A percentile compares a stretch with the other conserved stretches of the same genome.
phyloP scores from a whole-genome alignment of 1,139 yeast species.

The Suhomyces wounanorum region DNA sequence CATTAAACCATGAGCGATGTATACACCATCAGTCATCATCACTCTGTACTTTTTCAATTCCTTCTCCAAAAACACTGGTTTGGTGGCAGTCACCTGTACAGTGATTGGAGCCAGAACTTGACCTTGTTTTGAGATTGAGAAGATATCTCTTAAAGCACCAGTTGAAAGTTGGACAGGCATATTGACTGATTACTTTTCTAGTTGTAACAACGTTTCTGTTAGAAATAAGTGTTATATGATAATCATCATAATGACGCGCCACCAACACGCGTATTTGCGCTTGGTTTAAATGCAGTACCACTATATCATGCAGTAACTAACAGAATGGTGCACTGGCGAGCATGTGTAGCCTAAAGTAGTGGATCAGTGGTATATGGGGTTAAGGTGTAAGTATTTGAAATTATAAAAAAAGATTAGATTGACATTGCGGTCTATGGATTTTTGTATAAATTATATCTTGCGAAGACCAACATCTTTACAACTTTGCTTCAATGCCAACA shows the following conservation, averaged over 20 bases:
- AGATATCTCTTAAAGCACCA: slow-evolving; percentile 19
- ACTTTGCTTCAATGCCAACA: slow-evolving; percentile 44
- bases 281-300: neutral
- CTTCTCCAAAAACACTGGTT: slow-evolving; percentile 42
- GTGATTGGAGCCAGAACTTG: slow-evolving; percentile 32
- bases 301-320: no score
- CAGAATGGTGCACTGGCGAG: no score
- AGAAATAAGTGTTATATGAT: neutral
- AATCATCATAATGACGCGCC: slow-evolving; percentile 7
- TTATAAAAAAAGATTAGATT: no score
- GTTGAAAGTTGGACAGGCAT: slow-evolving; percentile 14
- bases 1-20: slow-evolving; percentile 63
- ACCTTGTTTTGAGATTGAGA: slow-evolving; percentile 17
- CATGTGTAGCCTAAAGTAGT: no score
- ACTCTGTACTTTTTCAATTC: slow-evolving; percentile 54
- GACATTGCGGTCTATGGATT: neutral
- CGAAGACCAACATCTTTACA: slow-evolving; percentile 20
- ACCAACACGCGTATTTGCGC: slow-evolving; percentile 4
- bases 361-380: no score
- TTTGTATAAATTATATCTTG: neutral
- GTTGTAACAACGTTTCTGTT: neutral
- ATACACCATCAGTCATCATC: slow-evolving; percentile 65
- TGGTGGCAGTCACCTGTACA: slow-evolving; percentile 52
- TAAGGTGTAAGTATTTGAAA: no score
- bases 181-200: neutral